Conservation (phyloP, 495 filamentous ascomycete species). For the Aspergillus ellipticus region DNA sequence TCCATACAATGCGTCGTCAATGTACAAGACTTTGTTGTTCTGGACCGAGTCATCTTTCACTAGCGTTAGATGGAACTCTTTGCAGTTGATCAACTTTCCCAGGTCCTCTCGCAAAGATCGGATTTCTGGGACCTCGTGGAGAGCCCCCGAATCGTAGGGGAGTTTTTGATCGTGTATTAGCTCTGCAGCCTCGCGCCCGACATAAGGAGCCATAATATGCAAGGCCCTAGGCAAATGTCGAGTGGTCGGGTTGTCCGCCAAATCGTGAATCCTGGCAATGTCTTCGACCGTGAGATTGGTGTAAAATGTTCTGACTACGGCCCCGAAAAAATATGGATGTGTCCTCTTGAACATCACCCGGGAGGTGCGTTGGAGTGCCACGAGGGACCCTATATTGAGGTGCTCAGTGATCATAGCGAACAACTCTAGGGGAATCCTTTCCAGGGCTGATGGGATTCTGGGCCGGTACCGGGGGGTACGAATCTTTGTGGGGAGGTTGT, state of each 20-base stretch:
- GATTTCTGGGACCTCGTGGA: neutral
- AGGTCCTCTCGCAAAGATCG: neutral
- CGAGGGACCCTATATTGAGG: neutral
- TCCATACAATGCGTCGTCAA: neutral
- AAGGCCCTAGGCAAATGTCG: neutral
- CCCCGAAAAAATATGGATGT: neutral
- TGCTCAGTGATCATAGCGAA: neutral
- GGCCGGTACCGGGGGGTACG: too few relatives aligned
- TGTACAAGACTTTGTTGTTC: neutral
- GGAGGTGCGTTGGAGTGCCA: neutral
- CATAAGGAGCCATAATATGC: neutral
- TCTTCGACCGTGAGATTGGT: neutral
- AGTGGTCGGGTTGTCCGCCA: neutral
- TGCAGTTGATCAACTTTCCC: neutral
- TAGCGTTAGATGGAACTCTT: neutral
- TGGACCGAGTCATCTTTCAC: neutral
- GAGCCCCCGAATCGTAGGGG: neutral
- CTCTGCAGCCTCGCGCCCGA: neutral
- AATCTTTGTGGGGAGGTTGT: too few relatives aligned
- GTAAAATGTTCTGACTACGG: neutral
- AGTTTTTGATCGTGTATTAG: neutral
- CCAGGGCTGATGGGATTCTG: neutral
- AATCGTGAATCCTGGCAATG: neutral
- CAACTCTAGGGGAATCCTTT: neutral
- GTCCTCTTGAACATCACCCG: neutral